These are phyloP conservation scores for Petunia axillaris DNA, from an alignment of 257 asterid genomes.

Conservation along the genomic window DNA sequence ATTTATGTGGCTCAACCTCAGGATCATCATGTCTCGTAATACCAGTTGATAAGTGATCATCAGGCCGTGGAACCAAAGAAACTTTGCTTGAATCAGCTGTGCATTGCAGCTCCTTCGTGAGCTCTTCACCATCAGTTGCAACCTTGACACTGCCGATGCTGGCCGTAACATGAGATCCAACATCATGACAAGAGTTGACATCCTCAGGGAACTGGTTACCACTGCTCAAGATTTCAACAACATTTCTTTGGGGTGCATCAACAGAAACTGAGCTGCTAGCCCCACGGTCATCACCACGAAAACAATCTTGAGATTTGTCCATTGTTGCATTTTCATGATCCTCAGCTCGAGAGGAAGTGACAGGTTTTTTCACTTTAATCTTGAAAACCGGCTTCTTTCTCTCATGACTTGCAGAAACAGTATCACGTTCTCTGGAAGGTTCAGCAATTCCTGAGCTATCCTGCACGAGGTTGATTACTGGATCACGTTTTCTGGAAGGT, in stretches of 20 bases:
- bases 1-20: conserved; percentile 45
- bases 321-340: conserved; percentile 44
- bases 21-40: conserved; percentile 35
- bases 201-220: conserved; percentile 77
- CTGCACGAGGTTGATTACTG: background rate
- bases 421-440: conserved; percentile 54
- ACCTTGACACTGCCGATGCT: conserved; percentile 91
- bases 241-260: conserved; percentile 69
- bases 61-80: conserved; percentile 38
- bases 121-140: conserved; percentile 60
- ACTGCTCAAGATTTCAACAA: conserved; percentile 56
- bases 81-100: conserved; percentile 95
- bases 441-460: conserved; percentile 41
- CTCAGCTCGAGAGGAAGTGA: conserved; percentile 64
- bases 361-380: conserved; percentile 78
- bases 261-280: conserved; percentile 90
- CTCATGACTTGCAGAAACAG: conserved; percentile 59
- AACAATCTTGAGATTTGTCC: conserved; percentile 51
- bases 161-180: conserved; percentile 90
- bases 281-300: conserved; percentile 63
- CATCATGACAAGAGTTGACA: conserved; percentile 83
- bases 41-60: conserved; percentile 40
- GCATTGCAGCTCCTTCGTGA: conserved; percentile 80
- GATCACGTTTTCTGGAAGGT: conserved; percentile 53
- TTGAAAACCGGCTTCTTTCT: conserved; percentile 73